Base-by-base conservation (phyloP, 352 stramenopile species). In the Blastocystis sp. region DNA sequence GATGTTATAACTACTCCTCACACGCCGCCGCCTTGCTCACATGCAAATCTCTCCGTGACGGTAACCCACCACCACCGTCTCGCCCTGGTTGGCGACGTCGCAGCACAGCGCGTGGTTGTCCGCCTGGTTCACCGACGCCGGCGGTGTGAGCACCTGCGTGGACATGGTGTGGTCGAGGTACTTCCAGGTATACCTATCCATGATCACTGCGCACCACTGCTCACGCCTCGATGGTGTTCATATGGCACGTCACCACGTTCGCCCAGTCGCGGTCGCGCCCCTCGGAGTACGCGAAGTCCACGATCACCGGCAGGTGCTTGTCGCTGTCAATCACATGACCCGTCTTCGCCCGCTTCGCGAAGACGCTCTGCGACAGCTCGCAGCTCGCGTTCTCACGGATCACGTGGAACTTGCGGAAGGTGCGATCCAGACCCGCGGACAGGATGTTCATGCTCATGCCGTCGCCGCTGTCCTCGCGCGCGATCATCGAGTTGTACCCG, bases 1-100 rank as follows among this genome's bases (percentile, higher is more conserved):
- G 88, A 98, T 94, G 91, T 98, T 98, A 93, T 98, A 98, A 61
- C 95, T 96, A 92, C 95, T 97, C 35, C 97, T 93, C 13, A 93
- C 93, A 65, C 95, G 95, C 39, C 95, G 94, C n/a, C 94, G 88
- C 45, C 93, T 96, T 37, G 95, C 95, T 10, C 98, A 95, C 41
- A 98, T 90, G 4, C 94, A 95, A 92, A 85, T 67, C 33, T 21
- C 41, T 0, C 74, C 74, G 37, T 69, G 50, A 2, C 41, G 50
- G 41, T 85, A 85, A 6, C 74, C 74, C 45, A 85, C 51, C 31
- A 85, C 74, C 24, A 61, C 21, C 1, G 74, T 85, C 55, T 85
- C 74, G 35, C 74, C 74, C n/a, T 35, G 24, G 60, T 85, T 85
- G 3, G 39, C 60, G 1, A 85, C 60, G 61, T 67, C 74, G 41